Evolutionary conservation across 305 asterid species (phyloP), one percentile per base, ranked within the genome.

Genomic region (Stenogyne calaminthoides): DNA sequence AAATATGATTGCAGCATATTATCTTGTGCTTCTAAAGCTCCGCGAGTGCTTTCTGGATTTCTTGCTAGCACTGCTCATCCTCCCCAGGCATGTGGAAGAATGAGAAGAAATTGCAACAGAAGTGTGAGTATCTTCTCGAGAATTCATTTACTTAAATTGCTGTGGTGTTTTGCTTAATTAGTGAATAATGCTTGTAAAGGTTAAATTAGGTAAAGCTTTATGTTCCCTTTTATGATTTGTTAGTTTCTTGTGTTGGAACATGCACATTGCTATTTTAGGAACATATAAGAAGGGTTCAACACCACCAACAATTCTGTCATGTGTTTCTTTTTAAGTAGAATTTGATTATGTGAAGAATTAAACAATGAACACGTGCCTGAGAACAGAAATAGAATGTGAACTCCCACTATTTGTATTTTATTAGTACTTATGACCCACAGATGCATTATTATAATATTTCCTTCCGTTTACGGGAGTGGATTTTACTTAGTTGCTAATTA

Each of bases 11-110:
- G 95, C 82, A 84, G 89, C 78, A 84, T 84, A 75, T 71, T 91
- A 29, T 80, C 96, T n/a, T 89, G 97, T 84, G 93, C 97, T 69
- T 87, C 89, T 67, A 89, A 84, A 85, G 92, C 92, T 74, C 95
- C 96, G 29, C 86, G 98, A 80, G 89, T 77, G 65, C 84, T 93
- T 76, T 88, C 91, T 64, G 97, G 97, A 60, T 86, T 83, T 73
- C 92, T 93, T 20, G 96, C 98, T 25, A 91, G 92, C 77, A 93
- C 98, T n/a, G 76, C 95, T 11, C 85, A 83, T 73, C 83, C 97
- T 79, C 66, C 85, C 51, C 92, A 82, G 77, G 59, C 87, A 20
- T 78, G 68, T 74, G 85, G 83, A 58, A 83, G 77, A 67, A 59
- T 80, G 65, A 78, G 88, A 69, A 85, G 82, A 71, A 84, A 76